Evolutionary conservation across 1,284 basidiomycete species (phyloP).

Genomic region (Phenoliferia sp.): DNA sequence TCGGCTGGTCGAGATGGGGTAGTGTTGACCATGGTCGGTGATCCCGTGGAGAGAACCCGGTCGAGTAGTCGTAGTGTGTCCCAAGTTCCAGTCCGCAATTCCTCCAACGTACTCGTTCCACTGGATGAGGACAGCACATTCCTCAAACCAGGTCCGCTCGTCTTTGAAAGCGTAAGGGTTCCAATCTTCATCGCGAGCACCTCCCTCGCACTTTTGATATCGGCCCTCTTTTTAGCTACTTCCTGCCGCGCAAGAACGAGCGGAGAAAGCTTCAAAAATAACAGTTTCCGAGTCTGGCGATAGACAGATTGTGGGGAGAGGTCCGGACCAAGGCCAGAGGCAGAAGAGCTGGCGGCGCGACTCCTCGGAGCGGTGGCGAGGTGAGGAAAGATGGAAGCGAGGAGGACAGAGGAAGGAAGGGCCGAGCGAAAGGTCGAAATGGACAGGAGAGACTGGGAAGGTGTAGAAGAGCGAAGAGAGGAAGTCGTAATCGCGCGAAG

Average conservation of each 20-base stretch:
- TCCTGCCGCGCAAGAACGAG: conserved; percentile 35
- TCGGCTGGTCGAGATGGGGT: conserved; percentile 12
- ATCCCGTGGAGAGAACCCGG: background rate
- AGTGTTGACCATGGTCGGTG: background rate
- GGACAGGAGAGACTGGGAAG: conserved; percentile 16
- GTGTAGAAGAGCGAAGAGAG: conserved; percentile 3
- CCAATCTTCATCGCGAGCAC: conserved; percentile 31
- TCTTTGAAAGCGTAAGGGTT: conserved; percentile 17
- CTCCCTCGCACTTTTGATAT: conserved; percentile 19
- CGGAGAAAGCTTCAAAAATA: conserved; percentile 35
- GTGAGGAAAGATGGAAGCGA: conserved; percentile 37
- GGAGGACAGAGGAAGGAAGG: conserved; percentile 34
- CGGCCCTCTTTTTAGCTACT: conserved; percentile 21
- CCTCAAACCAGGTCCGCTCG: background rate
- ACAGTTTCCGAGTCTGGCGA: conserved; percentile 21
- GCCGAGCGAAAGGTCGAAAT: conserved; percentile 24
- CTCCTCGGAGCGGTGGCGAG: conserved; percentile 20
- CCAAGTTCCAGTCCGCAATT: conserved; percentile 13
- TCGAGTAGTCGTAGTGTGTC: conserved; percentile 20
- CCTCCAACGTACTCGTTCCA: background rate
- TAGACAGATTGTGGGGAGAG: no score
- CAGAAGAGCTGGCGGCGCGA: no score
- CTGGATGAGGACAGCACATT: background rate
- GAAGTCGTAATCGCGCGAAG: conserved; percentile 19
- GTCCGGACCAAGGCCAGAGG: no score